Percentiles rank a stretch among this genome's conserved stretches.
These are phyloP conservation scores for Sphaerulina musiva DNA, from an alignment of 2,329 filamentous ascomycete species.

Conservation along the genomic window DNA sequence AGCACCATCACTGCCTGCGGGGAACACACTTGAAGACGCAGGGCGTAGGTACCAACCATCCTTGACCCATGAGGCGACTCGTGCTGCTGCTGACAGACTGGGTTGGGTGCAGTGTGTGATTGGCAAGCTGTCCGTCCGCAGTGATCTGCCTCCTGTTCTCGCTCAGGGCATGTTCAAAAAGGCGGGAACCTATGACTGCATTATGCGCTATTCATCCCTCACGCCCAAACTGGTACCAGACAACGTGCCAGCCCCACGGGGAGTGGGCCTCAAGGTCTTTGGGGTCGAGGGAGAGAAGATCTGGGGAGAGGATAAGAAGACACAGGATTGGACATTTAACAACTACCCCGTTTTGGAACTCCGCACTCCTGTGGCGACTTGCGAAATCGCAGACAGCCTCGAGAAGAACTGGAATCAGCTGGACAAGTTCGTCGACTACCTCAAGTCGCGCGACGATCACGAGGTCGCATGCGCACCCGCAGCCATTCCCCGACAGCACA, in stretches of 20 bases:
- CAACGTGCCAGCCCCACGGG: conserved; percentile 33
- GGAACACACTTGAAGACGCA: conserved; percentile 36
- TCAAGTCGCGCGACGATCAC: conserved; percentile 26
- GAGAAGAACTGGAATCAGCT: conserved; percentile 34
- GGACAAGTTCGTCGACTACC: conserved; percentile 30
- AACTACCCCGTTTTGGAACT: conserved; percentile 33
- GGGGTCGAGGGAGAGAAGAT: conserved; percentile 34
- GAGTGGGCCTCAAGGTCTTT: conserved; percentile 35
- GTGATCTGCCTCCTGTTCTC: conserved; percentile 33
- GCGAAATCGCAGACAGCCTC: conserved; percentile 32
- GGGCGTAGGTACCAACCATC: conserved; percentile 19
- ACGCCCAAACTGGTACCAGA: conserved; percentile 35
- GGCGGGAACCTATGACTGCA: conserved; percentile 33
- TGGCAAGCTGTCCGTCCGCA: conserved; percentile 31
- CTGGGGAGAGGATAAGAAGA: conserved; percentile 34
- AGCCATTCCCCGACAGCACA: conserved; percentile 29
- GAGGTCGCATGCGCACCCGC: conserved; percentile 29
- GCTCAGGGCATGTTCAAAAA: conserved; percentile 35
- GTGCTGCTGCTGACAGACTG: neutral
- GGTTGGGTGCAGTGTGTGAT: conserved; percentile 25
- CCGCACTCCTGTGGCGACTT: conserved; percentile 29
- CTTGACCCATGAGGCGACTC: neutral
- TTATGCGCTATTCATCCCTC: conserved; percentile 36
- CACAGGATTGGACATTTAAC: conserved; percentile 33
- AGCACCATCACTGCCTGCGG: conserved; percentile 35